Evolutionary conservation across 371 early-diverging fungal species (phyloP).

Genomic region (Apophysomyces variabilis): DNA sequence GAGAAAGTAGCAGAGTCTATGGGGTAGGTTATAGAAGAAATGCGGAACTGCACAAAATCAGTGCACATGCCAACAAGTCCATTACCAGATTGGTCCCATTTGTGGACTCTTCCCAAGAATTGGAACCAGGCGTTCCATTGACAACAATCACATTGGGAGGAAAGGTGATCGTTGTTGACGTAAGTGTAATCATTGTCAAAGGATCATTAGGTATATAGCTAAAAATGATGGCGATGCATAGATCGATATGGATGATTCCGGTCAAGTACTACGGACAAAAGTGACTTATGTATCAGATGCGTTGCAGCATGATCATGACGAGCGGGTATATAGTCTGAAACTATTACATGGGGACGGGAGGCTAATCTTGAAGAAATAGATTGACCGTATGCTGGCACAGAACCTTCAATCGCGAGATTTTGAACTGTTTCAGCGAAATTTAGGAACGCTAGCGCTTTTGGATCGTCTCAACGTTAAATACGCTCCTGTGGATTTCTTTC

Average conservation of each 20-base stretch:
- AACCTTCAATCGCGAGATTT: slow-evolving; percentile 52
- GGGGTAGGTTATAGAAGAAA: slow-evolving; percentile 30
- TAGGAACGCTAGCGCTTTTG: slow-evolving; percentile 54
- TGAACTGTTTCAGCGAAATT: slow-evolving; percentile 51
- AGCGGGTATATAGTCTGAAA: slow-evolving; percentile 31
- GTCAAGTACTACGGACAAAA: slow-evolving; percentile 49
- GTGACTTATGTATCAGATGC: slow-evolving; percentile 62
- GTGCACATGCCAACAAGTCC: not conserved
- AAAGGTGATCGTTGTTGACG: slow-evolving; percentile 64
- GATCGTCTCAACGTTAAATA: slow-evolving; percentile 60
- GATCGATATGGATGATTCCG: slow-evolving; percentile 63
- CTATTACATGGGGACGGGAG: not conserved
- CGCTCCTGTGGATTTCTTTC: slow-evolving; percentile 56
- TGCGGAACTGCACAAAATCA: not conserved
- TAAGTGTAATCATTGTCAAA: slow-evolving; percentile 23
- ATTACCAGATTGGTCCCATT: slow-evolving; percentile 51
- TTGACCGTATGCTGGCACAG: slow-evolving; percentile 54
- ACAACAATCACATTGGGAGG: slow-evolving; percentile 64
- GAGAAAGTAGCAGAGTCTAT: slow-evolving; percentile 46
- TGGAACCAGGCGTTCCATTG: slow-evolving; percentile 41
- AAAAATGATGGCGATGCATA: slow-evolving; percentile 18
- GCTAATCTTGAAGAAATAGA: slow-evolving; percentile 17
- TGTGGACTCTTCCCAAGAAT: slow-evolving; percentile 52
- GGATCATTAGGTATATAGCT: not conserved
- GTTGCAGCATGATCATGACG: slow-evolving; percentile 55